Percentiles rank a stretch among this genome's conserved stretches.
Conservation (phyloP, 208 protist genomes). For the Strigomonas culicis region DNA sequence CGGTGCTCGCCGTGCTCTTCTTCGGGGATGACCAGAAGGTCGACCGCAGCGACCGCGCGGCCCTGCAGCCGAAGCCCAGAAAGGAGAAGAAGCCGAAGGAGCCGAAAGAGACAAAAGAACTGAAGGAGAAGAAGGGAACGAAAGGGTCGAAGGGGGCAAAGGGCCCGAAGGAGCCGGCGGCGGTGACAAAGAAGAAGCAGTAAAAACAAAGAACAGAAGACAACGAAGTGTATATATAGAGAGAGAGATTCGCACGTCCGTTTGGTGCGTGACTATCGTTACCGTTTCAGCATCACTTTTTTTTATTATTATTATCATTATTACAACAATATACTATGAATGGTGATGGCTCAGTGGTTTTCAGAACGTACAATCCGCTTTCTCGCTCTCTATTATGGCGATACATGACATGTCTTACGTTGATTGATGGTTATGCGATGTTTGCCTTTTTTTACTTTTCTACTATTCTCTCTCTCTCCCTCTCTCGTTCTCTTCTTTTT, state of each 20-base stretch:
- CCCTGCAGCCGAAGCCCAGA: not conserved
- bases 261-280: not conserved
- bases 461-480: not conserved
- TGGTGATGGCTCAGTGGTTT: too few species aligned
- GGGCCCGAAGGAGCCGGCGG: not conserved
- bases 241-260: not conserved
- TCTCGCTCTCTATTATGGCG: too few species aligned
- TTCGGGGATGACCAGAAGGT: slow-evolving; percentile 21
- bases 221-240: not conserved
- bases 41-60: not conserved
- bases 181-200: slow-evolving; percentile 11
- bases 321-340: not conserved
- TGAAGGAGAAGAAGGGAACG: slow-evolving; percentile 2
- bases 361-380: too few species aligned
- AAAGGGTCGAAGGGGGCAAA: not conserved
- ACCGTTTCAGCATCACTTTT: not conserved
- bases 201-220: slow-evolving; percentile 7
- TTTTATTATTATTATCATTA: not conserved
- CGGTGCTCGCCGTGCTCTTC: slow-evolving; percentile 39
- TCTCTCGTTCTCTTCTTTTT: slow-evolving; percentile 9
- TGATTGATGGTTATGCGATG: not conserved
- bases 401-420: too few species aligned
- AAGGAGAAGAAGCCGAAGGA: not conserved
- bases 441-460: slow-evolving; percentile 4
- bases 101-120: not conserved